Percentiles rank a stretch among this genome's conserved stretches.
Conservation (phyloP, 1,139 yeast species). For the Groenewaldozyma auringiensis region DNA sequence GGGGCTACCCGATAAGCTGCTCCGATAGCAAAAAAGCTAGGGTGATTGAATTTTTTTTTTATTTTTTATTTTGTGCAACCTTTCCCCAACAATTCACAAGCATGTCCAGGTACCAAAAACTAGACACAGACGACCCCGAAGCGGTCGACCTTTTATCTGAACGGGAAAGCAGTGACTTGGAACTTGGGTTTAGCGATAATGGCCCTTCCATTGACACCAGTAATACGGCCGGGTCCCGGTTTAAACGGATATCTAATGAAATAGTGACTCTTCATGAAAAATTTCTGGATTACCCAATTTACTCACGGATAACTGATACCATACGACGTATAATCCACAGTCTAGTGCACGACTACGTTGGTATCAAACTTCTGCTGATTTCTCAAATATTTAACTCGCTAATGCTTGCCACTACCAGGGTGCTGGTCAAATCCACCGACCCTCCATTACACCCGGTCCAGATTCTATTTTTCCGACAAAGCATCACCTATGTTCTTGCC, state of each 20-base stretch:
- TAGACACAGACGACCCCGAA: background rate
- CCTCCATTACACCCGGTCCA: constrained; percentile 69
- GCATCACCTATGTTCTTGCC: constrained; percentile 56
- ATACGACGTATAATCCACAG: background rate
- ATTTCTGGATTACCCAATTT: background rate
- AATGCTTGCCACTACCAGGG: constrained; percentile 69
- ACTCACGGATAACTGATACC: background rate
- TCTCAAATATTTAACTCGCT: constrained; percentile 62
- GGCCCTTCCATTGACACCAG: background rate
- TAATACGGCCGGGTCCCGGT: background rate
- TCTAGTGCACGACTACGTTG: constrained; percentile 14
- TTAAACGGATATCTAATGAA: background rate
- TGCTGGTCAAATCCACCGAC: constrained; percentile 56
- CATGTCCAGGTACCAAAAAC: background rate
- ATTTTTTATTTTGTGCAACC: no score
- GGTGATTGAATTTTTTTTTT: no score
- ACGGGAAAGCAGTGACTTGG: background rate
- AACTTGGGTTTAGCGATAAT: no score
- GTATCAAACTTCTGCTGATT: constrained; percentile 20
- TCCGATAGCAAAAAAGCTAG: no score
- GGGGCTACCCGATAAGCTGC: no score
- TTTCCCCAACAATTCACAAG: background rate
- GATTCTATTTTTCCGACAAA: constrained; percentile 69
- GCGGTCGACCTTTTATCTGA: background rate
- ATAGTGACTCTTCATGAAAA: background rate